Evolutionary conservation across 345 rosid genomes (phyloP), one percentile per base, ranked within the genome.

Genomic region (Bruguiera gymnorhiza): DNA sequence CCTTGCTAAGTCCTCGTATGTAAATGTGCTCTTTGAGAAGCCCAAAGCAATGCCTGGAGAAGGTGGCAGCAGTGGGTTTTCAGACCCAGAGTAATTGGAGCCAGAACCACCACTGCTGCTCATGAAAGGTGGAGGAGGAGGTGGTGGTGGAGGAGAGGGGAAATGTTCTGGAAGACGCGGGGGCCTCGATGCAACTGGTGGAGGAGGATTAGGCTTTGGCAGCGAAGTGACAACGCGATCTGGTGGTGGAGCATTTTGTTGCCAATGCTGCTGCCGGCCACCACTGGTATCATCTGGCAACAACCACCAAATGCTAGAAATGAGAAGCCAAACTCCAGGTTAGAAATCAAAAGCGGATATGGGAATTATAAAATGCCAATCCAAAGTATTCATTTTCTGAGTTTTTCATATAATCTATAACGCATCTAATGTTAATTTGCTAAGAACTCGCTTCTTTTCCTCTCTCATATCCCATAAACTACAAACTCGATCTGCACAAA

Each of bases 41-140:
- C 86, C 83, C 60, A 88, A 73, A 6, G 80, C 66, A 21, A 88
- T 69, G 60, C 82, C 84, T 0, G 90, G 92, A 24, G 88, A 89
- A 51, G 85, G 87, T 4, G 90, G 84, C 30, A 89, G 87, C 30
- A 79, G 80, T 1, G 92, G 88, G 56, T 66, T 64, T 18, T 80
- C 83, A 27, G 68, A 78, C 37, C 84, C 90, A 0, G 89, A 87
- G 72, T 81, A 83, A 67, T 80, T 78, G 63, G 85, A 85, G 66
- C 85, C 84, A 21, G 95, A 86, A 10, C 85, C 86, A 1, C 85
- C 89, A 30, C 93, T 89, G 83, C 86, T 83, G 78, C 83, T 85
- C 73, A 73, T 77, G 73, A 73, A 72, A 63, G 51, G 73, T 3
- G 70, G 75, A 1, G 68, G 75, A 18, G 73, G 75, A 1, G 68